phyloP scores from a whole-genome alignment of 2,329 filamentous ascomycete species.

The Talaromyces sp. region DNA sequence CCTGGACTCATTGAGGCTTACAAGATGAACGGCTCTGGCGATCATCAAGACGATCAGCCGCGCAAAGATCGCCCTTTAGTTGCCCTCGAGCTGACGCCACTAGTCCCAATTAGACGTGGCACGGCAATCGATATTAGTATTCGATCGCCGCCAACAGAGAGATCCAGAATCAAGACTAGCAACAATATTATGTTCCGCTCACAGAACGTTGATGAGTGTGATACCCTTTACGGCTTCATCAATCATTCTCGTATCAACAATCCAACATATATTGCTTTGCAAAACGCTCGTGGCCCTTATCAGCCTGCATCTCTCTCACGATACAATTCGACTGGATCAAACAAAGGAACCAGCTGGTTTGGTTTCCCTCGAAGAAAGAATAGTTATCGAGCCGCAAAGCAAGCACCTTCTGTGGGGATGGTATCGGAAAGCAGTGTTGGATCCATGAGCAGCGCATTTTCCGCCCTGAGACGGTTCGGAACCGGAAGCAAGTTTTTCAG shows the following conservation, averaged over 20 bases:
- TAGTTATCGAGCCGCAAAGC: conserved; percentile 57
- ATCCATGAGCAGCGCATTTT: conserved; percentile 75
- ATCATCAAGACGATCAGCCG: conserved; percentile 18
- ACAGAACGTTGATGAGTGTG: conserved; percentile 70
- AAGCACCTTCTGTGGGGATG: conserved; percentile 55
- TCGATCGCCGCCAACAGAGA: conserved; percentile 73
- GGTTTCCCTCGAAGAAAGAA: conserved; percentile 51
- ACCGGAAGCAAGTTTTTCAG: conserved; percentile 73
- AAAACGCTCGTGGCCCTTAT: conserved; percentile 63
- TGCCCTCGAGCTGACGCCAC: conserved; percentile 81
- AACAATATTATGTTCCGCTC: conserved; percentile 91
- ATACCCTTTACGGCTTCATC: conserved; percentile 77
- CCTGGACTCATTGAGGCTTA: conserved; percentile 64
- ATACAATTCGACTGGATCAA: conserved; percentile 45
- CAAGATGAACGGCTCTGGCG: conserved; percentile 48
- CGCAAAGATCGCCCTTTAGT: conserved; percentile 49
- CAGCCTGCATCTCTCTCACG: conserved; percentile 51
- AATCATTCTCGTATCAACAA: conserved; percentile 90
- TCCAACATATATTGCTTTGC: conserved; percentile 76
- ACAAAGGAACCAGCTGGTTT: conserved; percentile 42
- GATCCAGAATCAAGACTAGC: conserved; percentile 65
- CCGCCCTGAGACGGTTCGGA: conserved; percentile 70
- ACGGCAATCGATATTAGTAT: conserved; percentile 93
- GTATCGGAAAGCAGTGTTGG: conserved; percentile 72
- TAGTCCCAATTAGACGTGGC: conserved; percentile 84